Conservation (phyloP, 2,329 filamentous ascomycete species). For the Coniella lustricola region DNA sequence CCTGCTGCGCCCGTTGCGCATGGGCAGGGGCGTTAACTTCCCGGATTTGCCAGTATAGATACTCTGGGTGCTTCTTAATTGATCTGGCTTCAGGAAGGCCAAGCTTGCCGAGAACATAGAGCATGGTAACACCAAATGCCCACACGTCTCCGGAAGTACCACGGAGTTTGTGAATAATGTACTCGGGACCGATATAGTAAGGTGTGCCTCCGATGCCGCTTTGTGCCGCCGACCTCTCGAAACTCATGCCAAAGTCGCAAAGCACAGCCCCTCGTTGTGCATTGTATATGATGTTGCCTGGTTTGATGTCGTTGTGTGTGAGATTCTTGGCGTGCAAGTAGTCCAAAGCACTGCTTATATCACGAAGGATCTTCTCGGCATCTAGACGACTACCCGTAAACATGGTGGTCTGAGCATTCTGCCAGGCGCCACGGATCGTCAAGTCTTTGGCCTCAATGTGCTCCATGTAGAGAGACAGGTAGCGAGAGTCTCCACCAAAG, state of each 20-base stretch:
- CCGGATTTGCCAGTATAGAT: constrained; percentile 52
- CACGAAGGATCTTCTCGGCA: constrained; percentile 44
- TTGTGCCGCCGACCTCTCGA: constrained; percentile 36
- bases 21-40: constrained; percentile 38
- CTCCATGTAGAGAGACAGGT: constrained; percentile 55
- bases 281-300: constrained; percentile 54
- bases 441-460: constrained; percentile 51
- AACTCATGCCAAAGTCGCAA: constrained; percentile 54
- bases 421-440: constrained; percentile 41
- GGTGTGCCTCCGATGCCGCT: constrained; percentile 45
- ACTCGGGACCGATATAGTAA: constrained; percentile 56
- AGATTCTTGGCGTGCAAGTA: constrained; percentile 48
- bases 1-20: constrained; percentile 23
- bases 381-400: constrained; percentile 45
- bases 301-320: constrained; percentile 58
- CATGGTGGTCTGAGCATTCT: constrained; percentile 30
- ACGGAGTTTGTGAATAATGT: constrained; percentile 47
- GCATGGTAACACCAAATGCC: constrained; percentile 54
- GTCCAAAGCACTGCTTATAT: constrained; percentile 46
- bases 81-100: constrained; percentile 47
- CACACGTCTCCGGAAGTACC: constrained; percentile 51
- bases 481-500: constrained; percentile 53
- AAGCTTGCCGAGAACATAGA: constrained; percentile 51
- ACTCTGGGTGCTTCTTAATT: constrained; percentile 38
- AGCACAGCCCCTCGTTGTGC: constrained; percentile 51